Evolutionary conservation across 495 filamentous ascomycete genomes (phyloP), one percentile per base, ranked within the genome.

Genomic region (Glarea lozoyensis): DNA sequence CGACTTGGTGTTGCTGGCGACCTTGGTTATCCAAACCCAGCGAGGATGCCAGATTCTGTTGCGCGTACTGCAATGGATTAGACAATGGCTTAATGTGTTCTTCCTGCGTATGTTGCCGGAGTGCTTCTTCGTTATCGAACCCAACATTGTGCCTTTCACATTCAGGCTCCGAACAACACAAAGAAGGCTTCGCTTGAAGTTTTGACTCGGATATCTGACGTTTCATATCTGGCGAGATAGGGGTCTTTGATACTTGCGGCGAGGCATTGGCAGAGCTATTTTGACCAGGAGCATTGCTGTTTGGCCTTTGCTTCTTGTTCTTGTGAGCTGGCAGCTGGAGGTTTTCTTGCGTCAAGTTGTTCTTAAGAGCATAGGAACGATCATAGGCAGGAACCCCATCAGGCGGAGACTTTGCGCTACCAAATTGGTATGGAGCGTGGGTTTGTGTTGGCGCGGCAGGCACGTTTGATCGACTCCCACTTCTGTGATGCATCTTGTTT

Each of bases 371-470:
- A 45, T 80, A 80, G 0, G 60, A 61, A 4, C 86, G 56, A 29
- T 65, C 56, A 45, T 80, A 80, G 0, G 60, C 62, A 4, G 86
- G 83, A 17, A 79, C 69, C 4, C 84, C 83, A 34, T 81, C 70
- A 13, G 85, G 86, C 23, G 86, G 86, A 30, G 81, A 74, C 6
- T 72, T 40, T 4, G 49, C 42, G 70, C 15, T 21, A 16, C 78
- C 79, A 46, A 89, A 73, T 32, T 70, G 71, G 56, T 84, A 85
- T 0, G 81, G 76, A 27, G 79, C 69, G 31, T 82, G 73, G 0
- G 77, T 58, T 0, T 76, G 68, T 0, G 75, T 84, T n/a, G 82
- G 79, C 4, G 82, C 76, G 39, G 78, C 68, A 20, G 82, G 72
- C 12, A 73, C 64, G 24, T 64, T 60, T 20, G 56, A 67, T 44